These are phyloP conservation scores for Dimargaris cristalligena DNA, from an alignment of 192 early-diverging fungal genomes.

Conservation along the genomic window DNA sequence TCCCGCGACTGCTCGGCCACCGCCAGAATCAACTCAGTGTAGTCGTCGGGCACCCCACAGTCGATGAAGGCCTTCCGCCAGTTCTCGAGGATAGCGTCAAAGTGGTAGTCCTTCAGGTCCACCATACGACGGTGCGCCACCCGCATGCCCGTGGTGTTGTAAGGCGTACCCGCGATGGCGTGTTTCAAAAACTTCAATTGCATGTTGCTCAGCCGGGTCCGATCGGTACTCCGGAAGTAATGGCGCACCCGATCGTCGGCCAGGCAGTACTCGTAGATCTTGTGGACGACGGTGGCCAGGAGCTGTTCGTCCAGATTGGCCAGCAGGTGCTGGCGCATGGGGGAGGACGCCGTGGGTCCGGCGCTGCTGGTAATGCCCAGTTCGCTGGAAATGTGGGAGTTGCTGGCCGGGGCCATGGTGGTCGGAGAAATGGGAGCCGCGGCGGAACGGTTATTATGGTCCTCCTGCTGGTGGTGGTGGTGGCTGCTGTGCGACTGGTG, in stretches of 20 bases:
- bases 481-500: background rate
- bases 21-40: background rate
- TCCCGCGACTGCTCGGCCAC: conserved; percentile 5
- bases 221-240: conserved; percentile 2
- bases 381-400: background rate
- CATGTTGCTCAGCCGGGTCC: conserved; percentile 1
- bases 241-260: conserved; percentile 7
- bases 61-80: conserved; percentile 10
- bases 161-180: background rate
- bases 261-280: conserved; percentile 9
- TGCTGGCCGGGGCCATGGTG: background rate
- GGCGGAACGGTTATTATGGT: too few species aligned
- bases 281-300: conserved; percentile 3
- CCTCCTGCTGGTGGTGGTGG: background rate
- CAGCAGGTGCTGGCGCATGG: conserved; percentile 2
- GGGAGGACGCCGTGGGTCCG: background rate
- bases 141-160: conserved; percentile 9
- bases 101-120: conserved; percentile 8
- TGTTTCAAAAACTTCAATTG: conserved; percentile 9
- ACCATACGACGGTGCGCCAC: conserved; percentile 2
- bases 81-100: conserved; percentile 11
- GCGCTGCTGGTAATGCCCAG: background rate
- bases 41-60: background rate
- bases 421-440: background rate
- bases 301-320: conserved; percentile 2